Evolutionary conservation across 495 filamentous ascomycete genomes (phyloP), one percentile per base, ranked within the genome.

Genomic region (Penicillium nucicola): DNA sequence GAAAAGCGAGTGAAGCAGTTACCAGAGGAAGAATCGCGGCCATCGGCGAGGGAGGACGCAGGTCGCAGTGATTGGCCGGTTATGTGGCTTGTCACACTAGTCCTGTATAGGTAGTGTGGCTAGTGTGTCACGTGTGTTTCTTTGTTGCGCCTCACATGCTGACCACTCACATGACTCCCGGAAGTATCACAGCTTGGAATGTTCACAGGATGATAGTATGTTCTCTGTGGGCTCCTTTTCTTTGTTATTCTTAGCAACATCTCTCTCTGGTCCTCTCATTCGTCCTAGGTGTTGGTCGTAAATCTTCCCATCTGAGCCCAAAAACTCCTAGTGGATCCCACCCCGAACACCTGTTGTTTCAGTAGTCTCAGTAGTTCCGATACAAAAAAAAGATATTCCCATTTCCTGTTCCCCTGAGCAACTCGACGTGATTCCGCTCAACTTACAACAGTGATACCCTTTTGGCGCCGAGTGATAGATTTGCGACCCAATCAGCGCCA

Each of bases 401-500:
- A 13, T 41, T 54, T 37, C 15, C 32, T 36, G 17, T 28, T 12
- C 34, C 19, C 25, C 25, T 28, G 25, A 28, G 25, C 25, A 28
- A 28, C 25, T 28, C 7, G 7, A 28, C 7, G 5, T 28, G 4
- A 9, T 9, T 9, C 7, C 10, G 7, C 20, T 22, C 20, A n/a
- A n/a, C n/a, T 22, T 22, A 5, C 2, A 22, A n/a, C n/a, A 22
- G 20, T 28, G 25, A 28, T 22, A 12, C 20, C 2, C 20, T 22
- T 59, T 65, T 62, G 55, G 41, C 61, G 61, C 61, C 61, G 45
- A 55, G 44, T 30, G 41, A 9, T 28, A 46, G 48, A 50, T n/a
- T 51, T 45, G 58, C 62, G 56, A 42, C 37, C 62, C 62, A 65
- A 65, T 65, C 62, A 65, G 62, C 58, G 56, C 61, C 61, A 61